These are phyloP conservation scores for Epichloe aotearoae DNA, from an alignment of 2,329 filamentous ascomycete genomes.

Conservation along the genomic window DNA sequence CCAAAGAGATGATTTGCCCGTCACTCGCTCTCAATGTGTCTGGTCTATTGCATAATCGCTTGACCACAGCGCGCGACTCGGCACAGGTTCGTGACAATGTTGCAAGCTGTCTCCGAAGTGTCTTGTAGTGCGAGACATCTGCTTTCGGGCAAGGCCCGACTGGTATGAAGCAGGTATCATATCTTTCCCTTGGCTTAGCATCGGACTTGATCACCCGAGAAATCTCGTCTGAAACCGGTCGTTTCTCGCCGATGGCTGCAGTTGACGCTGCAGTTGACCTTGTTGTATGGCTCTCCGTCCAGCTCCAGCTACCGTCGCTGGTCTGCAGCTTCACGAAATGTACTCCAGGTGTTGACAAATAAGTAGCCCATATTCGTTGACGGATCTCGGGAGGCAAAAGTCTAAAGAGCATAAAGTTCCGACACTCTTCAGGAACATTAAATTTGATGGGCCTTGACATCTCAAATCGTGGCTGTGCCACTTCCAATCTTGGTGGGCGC, in stretches of 20 bases:
- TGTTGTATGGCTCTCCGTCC: constrained; percentile 7
- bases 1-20: constrained; percentile 18
- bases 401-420: constrained; percentile 18
- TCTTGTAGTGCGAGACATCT: constrained; percentile 21
- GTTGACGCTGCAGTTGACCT: neutral
- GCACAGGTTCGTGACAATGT: constrained; percentile 15
- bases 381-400: constrained; percentile 23
- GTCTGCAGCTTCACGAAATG: constrained; percentile 20
- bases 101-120: constrained; percentile 15
- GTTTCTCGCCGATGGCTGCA: constrained; percentile 3
- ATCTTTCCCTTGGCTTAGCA: constrained; percentile 7
- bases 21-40: constrained; percentile 13
- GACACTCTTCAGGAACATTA: constrained; percentile 17
- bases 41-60: constrained; percentile 10
- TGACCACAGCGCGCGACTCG: constrained; percentile 14
- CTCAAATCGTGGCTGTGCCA: neutral
- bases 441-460: constrained; percentile 12
- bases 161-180: constrained; percentile 14
- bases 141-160: constrained; percentile 8
- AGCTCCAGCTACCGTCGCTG: constrained; percentile 11
- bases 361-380: constrained; percentile 20
- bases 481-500: neutral
- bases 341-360: constrained; percentile 20
- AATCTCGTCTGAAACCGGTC: constrained; percentile 11
- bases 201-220: constrained; percentile 14